Base-by-base conservation (phyloP, 2,329 filamentous ascomycete genomes). In the Aureobasidium pullulans region DNA sequence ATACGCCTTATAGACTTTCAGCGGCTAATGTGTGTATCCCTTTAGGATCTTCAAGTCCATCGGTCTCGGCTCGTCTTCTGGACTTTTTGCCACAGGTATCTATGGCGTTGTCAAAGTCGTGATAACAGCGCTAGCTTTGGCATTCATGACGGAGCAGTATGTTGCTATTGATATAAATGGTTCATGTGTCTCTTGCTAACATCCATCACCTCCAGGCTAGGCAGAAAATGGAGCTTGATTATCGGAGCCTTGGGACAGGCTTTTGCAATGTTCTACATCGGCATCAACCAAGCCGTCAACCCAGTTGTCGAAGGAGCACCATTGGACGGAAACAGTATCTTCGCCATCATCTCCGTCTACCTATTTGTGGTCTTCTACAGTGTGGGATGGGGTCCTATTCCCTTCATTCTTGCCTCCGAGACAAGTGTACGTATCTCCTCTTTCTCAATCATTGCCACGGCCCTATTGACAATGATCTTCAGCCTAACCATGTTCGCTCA, bases 281-380 rank as follows among this genome's bases (percentile, higher is more conserved):
- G 68, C n/a, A 44, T 58, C 54, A 49, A 58, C 29, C 54, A 42
- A 40, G 67, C 67, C 28, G 62, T 69, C 16, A 75, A 81, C 61
- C 83, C 84, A 0, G 84, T 85, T 0, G 68, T 81, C 1, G 65
- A 70, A 4, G 82, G 79, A 6, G 66, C 75, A 2, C 66, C 76
- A 5, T 83, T 88, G 19, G 81, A 85, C 1, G 76, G 83, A 0
- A 84, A 86, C 10, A 86, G 86, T 47, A 73, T 72, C 48, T 76
- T 81, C 50, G 74, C 76, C 8, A 79, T 81, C 68, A 73, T 81
- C 54, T 81, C 79, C 67, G 76, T 81, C 5, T 80, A 80, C 62
- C 68, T 77, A 6, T 77, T 76, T 56, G 76, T 77, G 7, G 73
- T 77, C 9, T 77, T 77, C 64, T 77, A 76, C 67, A 73, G 70